Evolutionary conservation across 2,329 filamentous ascomycete species (phyloP), one percentile per base, ranked within the genome.

Genomic region (Pseudofabraea citricarpa): DNA sequence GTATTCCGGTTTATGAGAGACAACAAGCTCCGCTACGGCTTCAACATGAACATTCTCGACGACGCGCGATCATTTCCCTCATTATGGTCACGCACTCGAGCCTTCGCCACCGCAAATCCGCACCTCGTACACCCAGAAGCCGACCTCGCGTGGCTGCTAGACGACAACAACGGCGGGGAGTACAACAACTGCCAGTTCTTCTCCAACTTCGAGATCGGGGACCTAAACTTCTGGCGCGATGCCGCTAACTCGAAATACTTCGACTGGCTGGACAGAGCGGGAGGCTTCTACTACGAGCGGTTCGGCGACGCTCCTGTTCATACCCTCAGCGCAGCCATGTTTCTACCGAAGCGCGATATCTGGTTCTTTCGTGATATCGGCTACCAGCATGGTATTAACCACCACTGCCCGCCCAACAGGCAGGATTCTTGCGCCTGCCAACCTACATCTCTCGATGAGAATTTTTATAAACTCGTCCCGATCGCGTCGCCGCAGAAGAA

Each of bases 101-200:
- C 87, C 62, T 98, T 96, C 70, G 93, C 94, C 58, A 77, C 83
- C 63, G 80, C 85, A 55, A 80, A 91, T 66, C 90, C 93, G 1
- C 81, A 97, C 68, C 85, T 97, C 65, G 77, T 97, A 58, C 78
- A 75, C 15, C 71, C 85, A 51, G 83, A 79, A 57, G 96, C 96
- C 69, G 85, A 85, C 3, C 83, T 97, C 79, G 75, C 72, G 4
- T 97, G 95, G 71, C 70, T 98, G 54, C 93, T 87, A 56, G 88
- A 96, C 54, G 36, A 56, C 6, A 87, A 96, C 53, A 81, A 78
- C 40, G 90, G 90, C 41, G 81, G 90, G 48, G 89, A 79, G 7
- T 97, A 97, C 73, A 98, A 96, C 72, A 83, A 90, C 64, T 98
- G 93, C 70, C 93, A 97, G 65, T 97, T 97, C 84, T 98, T 93